Base-by-base conservation (phyloP, 2,329 filamentous ascomycete species). In the Ophiognomonia clavigignenti-juglandacearum region DNA sequence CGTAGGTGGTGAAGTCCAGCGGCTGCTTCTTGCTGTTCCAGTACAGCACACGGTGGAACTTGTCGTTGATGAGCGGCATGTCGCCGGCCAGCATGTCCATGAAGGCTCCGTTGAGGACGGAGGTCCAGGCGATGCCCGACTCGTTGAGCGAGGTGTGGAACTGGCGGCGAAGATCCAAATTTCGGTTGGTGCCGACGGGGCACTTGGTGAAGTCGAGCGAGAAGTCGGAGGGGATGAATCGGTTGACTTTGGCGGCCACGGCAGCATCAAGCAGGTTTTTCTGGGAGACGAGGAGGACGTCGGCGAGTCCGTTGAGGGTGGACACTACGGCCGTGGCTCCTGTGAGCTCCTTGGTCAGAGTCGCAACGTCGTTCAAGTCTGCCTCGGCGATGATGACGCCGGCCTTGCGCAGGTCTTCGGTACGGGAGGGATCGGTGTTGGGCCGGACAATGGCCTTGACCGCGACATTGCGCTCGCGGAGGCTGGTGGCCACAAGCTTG, bases 221-320 rank as follows among this genome's bases (percentile, higher is more conserved):
- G 32, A 75, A 85, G 46, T 85, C 80, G 3, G 76, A 76, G 1
- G 80, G 79, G 23, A 85, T 64, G 64, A 83, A 81, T n/a, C 78
- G 71, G 54, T 77, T 70, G 6, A 84, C 78, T 7, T 77, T 75
- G 0, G 78, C 79, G 6, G 71, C 72, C 37, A 78, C 69, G 13
- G 78, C 71, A 1, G 80, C 81, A 40, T 84, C 74, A 38, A 83
- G 70, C 45, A 83, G 57, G 16, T 66, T 61, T 13, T 62, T 61
- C 58, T 84, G 80, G 4, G 64, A 64, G 16, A 62, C 65, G 22
- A 50, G 50, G 26, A 53, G 46, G 6, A 49, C 49, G 22, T 53
- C 46, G 39, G 35, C 43, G 24, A 55, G 50, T 2, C 51, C 50
- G 38, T 52, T 49, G 6, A 52, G 50, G 19, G 50, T 38, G 1